A percentile compares a stretch with the other conserved stretches of the same genome.
Conservation (phyloP, 2,329 filamentous ascomycete species). For the Fusarium dlaminii region DNA sequence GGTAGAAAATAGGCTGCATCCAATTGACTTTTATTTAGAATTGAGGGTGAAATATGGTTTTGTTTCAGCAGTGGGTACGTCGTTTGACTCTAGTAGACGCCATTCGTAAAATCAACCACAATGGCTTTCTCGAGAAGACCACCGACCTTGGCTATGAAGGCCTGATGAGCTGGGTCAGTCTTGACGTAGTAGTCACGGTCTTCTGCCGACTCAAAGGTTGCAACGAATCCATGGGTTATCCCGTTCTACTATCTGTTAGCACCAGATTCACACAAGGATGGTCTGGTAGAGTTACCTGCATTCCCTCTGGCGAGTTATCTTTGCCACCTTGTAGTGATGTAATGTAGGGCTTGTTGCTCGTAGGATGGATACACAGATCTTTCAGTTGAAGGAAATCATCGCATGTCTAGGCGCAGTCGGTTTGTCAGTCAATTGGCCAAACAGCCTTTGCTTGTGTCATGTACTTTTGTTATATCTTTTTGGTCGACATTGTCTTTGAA, state of each 20-base stretch:
- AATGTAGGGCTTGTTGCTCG: slow-evolving; percentile 2
- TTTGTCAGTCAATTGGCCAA: not conserved
- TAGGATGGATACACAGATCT: slow-evolving; percentile 7
- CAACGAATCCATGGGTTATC: slow-evolving; percentile 75
- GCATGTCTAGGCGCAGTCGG: not conserved
- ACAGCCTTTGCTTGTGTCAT: fast-evolving
- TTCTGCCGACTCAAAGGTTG: slow-evolving; percentile 69
- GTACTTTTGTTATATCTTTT: not conserved
- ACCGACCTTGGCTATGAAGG: slow-evolving; percentile 63
- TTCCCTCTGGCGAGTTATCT: slow-evolving; percentile 17
- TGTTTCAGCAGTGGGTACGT: no score
- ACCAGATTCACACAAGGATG: fast-evolving
- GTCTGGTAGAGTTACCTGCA: not conserved
- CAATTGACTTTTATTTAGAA: no score
- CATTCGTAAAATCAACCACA: slow-evolving; percentile 69
- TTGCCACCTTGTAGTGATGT: slow-evolving; percentile 2
- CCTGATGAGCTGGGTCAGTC: slow-evolving; percentile 70
- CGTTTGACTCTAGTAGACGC: slow-evolving; percentile 46
- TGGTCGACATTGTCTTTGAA: not conserved
- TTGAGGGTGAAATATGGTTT: no score
- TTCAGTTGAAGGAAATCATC: slow-evolving; percentile 7
- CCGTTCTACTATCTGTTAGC: slow-evolving; percentile 56
- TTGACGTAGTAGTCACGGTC: slow-evolving; percentile 76
- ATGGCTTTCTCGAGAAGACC: slow-evolving; percentile 61
- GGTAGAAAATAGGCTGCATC: no score